Evolutionary conservation across 116 monocot genomes (phyloP), one percentile per base, ranked within the genome.

Genomic region (Posidonia oceanica): DNA sequence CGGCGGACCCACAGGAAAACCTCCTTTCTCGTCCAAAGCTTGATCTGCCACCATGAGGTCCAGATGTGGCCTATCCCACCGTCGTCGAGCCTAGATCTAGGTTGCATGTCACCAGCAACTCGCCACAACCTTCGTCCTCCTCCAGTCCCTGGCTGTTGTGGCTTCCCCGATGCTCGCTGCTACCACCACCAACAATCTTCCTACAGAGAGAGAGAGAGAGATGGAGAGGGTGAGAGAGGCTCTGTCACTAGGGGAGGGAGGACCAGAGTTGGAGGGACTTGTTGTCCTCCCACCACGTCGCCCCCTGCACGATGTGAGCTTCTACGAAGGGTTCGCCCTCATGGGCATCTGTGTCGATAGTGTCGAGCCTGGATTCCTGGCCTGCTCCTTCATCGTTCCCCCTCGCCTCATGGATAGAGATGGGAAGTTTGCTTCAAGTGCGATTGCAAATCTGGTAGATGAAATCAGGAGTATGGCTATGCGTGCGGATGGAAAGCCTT

Each of bases 371-470:
- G 94, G 94, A 3, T 77, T 54, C 72, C 38, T 94, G 76, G 64
- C 73, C 74, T 91, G 91, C 77, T 75, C 88, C 85, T 86, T 94
- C 83, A 77, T 55, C 59, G 91, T 91, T 39, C 88, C 91, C 14
- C 77, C 88, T 42, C 72, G 88, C 36, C 85, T 88, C 80, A 91
- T 91, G 16, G 84, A 80, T 54, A 20, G 22, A 60, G 77, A 57
- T 16, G 93, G 89, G 68, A 82, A 78, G 20, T 52, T 94, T 68
- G 71, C 90, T 3, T 7, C 77, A 0, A 90, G 94, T 16, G 94
- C 87, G 0, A 83, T 94, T 16, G 83, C 83, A 0, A 83, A 78
- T 56, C 64, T 94, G 48, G 94, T 94, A 38, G 94, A 94, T 61
- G 87, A 87, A 82, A 57, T 87, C 4, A 87, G 90, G 54, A 62